phyloP scores from a whole-genome alignment of 1,284 basidiomycete species.

The Ganoderma lingzhi region DNA sequence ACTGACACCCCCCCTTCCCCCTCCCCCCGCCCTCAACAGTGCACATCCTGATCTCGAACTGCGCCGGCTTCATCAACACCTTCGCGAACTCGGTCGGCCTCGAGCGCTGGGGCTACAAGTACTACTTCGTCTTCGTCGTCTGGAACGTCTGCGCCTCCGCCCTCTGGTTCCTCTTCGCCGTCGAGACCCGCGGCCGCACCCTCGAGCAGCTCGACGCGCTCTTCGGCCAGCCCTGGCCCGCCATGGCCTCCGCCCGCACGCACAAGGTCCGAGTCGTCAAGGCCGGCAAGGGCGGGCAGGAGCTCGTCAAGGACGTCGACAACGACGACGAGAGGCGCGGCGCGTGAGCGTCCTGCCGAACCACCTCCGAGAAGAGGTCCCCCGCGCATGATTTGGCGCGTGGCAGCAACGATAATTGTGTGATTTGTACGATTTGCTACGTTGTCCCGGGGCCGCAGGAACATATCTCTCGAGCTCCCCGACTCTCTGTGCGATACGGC shows the following conservation, averaged over 20 bases:
- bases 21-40: not conserved
- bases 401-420: not conserved
- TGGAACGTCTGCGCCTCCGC: slow-evolving; percentile 22
- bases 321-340: not conserved
- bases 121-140: slow-evolving; percentile 29
- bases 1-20: not conserved
- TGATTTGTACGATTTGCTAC: not conserved
- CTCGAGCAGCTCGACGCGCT: slow-evolving; percentile 25
- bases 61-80: slow-evolving; percentile 25
- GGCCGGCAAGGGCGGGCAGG: not conserved
- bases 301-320: slow-evolving; percentile 13
- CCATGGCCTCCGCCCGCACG: slow-evolving; percentile 16
- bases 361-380: not conserved
- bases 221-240: slow-evolving; percentile 23
- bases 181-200: slow-evolving; percentile 23
- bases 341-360: slow-evolving; percentile 1
- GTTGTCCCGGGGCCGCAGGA: not conserved
- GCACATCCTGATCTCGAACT: slow-evolving; percentile 22
- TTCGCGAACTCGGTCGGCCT: slow-evolving; percentile 28
- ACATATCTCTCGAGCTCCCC: not conserved
- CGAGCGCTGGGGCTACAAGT: slow-evolving; percentile 22
- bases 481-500: no score
- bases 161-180: slow-evolving; percentile 25
- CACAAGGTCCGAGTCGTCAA: slow-evolving; percentile 8
- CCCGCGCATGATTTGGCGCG: not conserved